phyloP scores from a whole-genome alignment of 139 green algal species.

The Chlorella sorokiniana region DNA sequence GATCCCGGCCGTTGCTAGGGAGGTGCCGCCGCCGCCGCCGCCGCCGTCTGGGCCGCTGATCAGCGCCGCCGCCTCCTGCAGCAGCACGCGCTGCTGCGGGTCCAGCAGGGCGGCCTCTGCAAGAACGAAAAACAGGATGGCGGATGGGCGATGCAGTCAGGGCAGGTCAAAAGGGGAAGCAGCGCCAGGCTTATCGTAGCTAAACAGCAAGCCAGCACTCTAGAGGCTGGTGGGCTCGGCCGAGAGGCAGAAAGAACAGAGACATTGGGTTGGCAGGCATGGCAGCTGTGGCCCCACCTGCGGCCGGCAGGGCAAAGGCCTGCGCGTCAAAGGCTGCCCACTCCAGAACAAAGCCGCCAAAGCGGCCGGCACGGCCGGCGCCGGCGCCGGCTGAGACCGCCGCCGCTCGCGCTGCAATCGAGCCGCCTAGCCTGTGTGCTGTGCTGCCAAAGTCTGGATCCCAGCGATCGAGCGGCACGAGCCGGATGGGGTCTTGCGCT shows the following conservation, averaged over 20 bases:
- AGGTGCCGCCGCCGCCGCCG: background rate
- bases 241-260: too few species aligned
- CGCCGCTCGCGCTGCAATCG: background rate
- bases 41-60: background rate
- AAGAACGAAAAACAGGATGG: too few species aligned
- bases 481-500: constrained; percentile 34
- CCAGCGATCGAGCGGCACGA: constrained; percentile 62
- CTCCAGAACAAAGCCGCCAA: constrained; percentile 60
- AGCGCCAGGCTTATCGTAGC: constrained; percentile 50
- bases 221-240: too few species aligned
- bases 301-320: constrained; percentile 44
- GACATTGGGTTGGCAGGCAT: constrained; percentile 45
- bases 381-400: background rate
- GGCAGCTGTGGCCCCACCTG: background rate
- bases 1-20: background rate
- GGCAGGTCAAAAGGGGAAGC: constrained; percentile 52
- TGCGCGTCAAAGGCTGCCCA: constrained; percentile 49
- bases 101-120: constrained; percentile 76
- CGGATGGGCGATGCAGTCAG: constrained; percentile 5
- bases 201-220: too few species aligned
- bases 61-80: constrained; percentile 41
- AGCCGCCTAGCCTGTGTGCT: background rate
- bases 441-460: constrained; percentile 37
- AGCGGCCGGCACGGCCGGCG: constrained; percentile 37
- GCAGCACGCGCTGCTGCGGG: constrained; percentile 81